phyloP scores from a whole-genome alignment of 345 rosid species.

The Eutrema japonicum region DNA sequence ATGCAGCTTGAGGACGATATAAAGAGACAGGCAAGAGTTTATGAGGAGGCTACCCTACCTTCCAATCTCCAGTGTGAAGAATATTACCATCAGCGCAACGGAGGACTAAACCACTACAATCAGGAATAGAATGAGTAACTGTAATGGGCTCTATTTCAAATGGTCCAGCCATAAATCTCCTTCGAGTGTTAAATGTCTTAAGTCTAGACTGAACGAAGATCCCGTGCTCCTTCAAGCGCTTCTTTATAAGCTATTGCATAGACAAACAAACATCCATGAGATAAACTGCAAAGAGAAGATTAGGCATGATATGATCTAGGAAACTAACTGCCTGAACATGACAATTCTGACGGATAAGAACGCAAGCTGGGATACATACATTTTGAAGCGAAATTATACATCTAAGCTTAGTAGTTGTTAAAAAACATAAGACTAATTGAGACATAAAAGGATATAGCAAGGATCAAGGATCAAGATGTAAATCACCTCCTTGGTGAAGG shows the following conservation, averaged over 20 bases:
- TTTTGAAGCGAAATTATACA: constrained; percentile 6
- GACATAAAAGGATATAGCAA: not conserved
- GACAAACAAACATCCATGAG: constrained; percentile 25
- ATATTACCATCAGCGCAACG: constrained; percentile 98
- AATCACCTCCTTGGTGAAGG: constrained; percentile 97
- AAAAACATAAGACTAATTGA: not conserved
- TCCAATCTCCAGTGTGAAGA: constrained; percentile 99
- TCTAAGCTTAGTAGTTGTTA: constrained; percentile 4
- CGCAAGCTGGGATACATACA: constrained; percentile 7
- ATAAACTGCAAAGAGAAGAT: constrained; percentile 14
- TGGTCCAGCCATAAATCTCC: constrained; percentile 90
- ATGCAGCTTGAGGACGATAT: constrained; percentile 34
- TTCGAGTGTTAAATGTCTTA: constrained; percentile 67
- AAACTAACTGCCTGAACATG: constrained; percentile 9
- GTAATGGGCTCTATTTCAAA: constrained; percentile 95
- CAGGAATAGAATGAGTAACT: constrained; percentile 98
- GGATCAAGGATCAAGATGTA: constrained; percentile 5
- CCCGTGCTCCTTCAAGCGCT: constrained; percentile 94
- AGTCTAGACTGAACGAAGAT: constrained; percentile 91
- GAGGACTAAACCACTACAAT: constrained; percentile 93
- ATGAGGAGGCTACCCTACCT: constrained; percentile 53
- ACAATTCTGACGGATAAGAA: not conserved
- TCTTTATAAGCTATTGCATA: constrained; percentile 77
- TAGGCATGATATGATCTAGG: not conserved
- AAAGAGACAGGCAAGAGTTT: constrained; percentile 1